Evolutionary conservation across 2,329 filamentous ascomycete species (phyloP), one percentile per base, ranked within the genome.

Genomic region (Exophiala lecanii-corni): DNA sequence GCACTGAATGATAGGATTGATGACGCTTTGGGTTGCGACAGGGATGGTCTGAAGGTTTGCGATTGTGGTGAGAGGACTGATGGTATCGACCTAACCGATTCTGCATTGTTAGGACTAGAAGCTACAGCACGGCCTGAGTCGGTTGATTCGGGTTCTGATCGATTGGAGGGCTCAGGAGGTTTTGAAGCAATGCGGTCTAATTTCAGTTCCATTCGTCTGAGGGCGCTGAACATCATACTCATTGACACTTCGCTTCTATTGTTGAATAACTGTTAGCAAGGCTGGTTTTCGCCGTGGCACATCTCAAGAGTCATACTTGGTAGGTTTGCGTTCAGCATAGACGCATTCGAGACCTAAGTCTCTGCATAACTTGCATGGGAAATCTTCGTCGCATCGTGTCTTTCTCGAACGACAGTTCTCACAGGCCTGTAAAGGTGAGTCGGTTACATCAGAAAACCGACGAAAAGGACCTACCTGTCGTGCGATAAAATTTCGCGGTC

Each of bases 351-450:
- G 47, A 5, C 69, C 70, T 33, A 70, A 65, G 10, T 62, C 59
- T 50, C 68, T 70, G 59, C 74, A 77, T 36, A 74, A 64, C 20
- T 72, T 72, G 50, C 74, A 77, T 36, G 74, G 73, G 21, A 70
- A 62, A 45, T 74, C 74, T 57, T 76, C 73, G 48, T 77, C 73
- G 56, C 74, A 77, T 60, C 72, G 59, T 13, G 72, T 75, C 59
- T 76, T 76, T 54, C 74, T 73, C 36, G 70, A 59, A 18, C 74
- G 65, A 54, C 74, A 77, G 12, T 66, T 68, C 53, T 77, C 73
- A 53, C 74, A 77, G 2, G 74, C 74, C 72, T 70, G 13, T 6
- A 49, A 16, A 13, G 9, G 20, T 4, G n/a, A 2, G 18, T 39
- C 21, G 43, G 36, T 33, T 32, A n/a, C 17, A 32, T 12, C 30